These are phyloP conservation scores for Dipodascopsis uninucleata DNA, from an alignment of 805 yeast species.

Conservation along the genomic window DNA sequence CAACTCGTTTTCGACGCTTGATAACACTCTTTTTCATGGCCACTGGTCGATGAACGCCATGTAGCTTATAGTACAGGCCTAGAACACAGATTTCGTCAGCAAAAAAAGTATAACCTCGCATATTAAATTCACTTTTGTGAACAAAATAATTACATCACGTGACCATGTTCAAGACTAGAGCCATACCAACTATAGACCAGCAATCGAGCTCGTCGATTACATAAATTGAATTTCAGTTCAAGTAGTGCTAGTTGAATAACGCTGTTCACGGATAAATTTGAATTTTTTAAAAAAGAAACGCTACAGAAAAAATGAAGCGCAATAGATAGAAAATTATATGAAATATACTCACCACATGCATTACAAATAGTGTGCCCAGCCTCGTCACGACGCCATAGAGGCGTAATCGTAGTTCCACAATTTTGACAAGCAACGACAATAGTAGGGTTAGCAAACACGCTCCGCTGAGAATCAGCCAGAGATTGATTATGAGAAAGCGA, in stretches of 20 bases:
- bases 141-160: slow-evolving; percentile 1
- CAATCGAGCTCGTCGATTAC: too few species aligned
- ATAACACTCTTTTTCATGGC: slow-evolving; percentile 69
- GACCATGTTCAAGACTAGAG: not conserved
- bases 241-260: too few species aligned
- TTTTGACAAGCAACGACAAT: slow-evolving; percentile 75
- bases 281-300: too few species aligned
- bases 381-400: slow-evolving; percentile 81
- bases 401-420: slow-evolving; percentile 82
- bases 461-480: not conserved
- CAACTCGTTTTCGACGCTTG: slow-evolving; percentile 62
- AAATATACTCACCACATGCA: slow-evolving; percentile 59
- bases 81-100: too few species aligned
- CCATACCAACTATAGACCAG: not conserved
- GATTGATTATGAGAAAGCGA: not conserved
- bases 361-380: slow-evolving; percentile 80
- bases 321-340: too few species aligned
- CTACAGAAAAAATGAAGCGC: too few species aligned
- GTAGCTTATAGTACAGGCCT: slow-evolving; percentile 62
- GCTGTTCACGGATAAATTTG: too few species aligned
- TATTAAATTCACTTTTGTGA: too few species aligned
- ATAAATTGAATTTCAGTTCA: too few species aligned
- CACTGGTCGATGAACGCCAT: slow-evolving; percentile 73
- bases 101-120: too few species aligned
- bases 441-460: slow-evolving; percentile 4